phyloP scores from a whole-genome alignment of 371 early-diverging fungal genomes.

The Mortierella sp. region DNA sequence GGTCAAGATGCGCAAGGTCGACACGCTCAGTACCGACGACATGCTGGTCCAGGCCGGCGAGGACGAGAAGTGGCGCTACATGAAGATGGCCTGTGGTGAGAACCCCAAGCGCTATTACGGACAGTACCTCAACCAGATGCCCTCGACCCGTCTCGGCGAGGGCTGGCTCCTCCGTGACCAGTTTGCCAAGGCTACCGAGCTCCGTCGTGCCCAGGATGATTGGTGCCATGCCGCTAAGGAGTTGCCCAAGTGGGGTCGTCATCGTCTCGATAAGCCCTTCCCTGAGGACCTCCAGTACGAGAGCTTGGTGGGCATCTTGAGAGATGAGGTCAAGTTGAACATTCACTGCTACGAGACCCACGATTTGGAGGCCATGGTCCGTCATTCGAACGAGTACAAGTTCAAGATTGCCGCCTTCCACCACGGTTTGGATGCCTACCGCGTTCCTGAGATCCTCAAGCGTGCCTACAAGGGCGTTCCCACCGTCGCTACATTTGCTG shows the following conservation, averaged over 20 bases:
- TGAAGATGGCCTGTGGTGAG: constrained; percentile 94
- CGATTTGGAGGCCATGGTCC: constrained; percentile 82
- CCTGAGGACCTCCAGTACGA: constrained; percentile 77
- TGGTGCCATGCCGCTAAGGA: constrained; percentile 79
- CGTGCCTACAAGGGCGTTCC: constrained; percentile 72
- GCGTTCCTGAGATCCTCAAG: constrained; percentile 75
- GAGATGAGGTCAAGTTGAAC: constrained; percentile 80
- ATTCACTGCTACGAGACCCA: constrained; percentile 82
- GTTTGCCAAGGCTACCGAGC: constrained; percentile 69
- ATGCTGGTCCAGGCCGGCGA: constrained; percentile 76
- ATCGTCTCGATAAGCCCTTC: constrained; percentile 60
- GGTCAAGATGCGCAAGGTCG: constrained; percentile 72
- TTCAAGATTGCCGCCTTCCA: constrained; percentile 85
- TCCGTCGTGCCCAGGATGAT: constrained; percentile 75
- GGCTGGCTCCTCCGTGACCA: constrained; percentile 78
- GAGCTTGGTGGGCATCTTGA: constrained; percentile 73
- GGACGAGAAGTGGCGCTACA: constrained; percentile 75
- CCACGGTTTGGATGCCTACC: constrained; percentile 86
- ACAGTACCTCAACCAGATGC: constrained; percentile 45
- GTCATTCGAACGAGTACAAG: constrained; percentile 80
- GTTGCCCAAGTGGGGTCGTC: constrained; percentile 45
- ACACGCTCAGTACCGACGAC: constrained; percentile 73
- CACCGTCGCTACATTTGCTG: constrained; percentile 79
- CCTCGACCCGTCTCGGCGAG: constrained; percentile 76
- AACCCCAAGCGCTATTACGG: constrained; percentile 78